Conservation (phyloP, 2,329 filamentous ascomycete genomes). For the Fusarium begoniae region DNA sequence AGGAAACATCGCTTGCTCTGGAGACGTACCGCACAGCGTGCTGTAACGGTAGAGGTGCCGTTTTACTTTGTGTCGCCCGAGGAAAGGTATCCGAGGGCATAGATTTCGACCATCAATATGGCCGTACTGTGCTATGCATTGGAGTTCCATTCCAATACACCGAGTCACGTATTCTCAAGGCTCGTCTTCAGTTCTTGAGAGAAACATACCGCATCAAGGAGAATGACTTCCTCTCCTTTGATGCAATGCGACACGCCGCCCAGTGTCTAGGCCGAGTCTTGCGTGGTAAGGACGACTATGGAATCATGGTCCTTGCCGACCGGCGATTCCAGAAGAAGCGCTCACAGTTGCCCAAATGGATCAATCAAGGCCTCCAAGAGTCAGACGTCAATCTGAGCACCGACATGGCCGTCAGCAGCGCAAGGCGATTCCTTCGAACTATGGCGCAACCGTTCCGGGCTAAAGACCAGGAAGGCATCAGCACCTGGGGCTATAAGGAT, state of each 20-base stretch:
- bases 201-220: constrained; percentile 97
- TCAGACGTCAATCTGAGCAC: constrained; percentile 91
- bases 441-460: constrained; percentile 92
- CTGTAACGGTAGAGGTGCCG: constrained; percentile 93
- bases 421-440: constrained; percentile 86
- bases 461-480: constrained; percentile 89
- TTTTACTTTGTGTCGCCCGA: constrained; percentile 92
- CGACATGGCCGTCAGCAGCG: constrained; percentile 90
- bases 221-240: constrained; percentile 97
- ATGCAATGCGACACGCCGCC: constrained; percentile 98
- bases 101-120: constrained; percentile 99
- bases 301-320: constrained; percentile 99
- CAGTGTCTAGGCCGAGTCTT: constrained; percentile 96
- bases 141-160: constrained; percentile 99
- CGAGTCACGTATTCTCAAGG: constrained; percentile 95
- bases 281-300: constrained; percentile 97
- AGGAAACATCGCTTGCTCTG: constrained; percentile 93
- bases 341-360: constrained; percentile 94
- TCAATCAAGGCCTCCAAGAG: constrained; percentile 85
- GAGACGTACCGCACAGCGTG: constrained; percentile 98
- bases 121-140: constrained; percentile 93
- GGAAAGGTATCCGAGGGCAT: constrained; percentile 98
- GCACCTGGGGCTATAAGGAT: constrained; percentile 87
- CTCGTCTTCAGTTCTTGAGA: constrained; percentile 91
- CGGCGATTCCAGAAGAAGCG: constrained; percentile 93